Percentiles rank a stretch among this genome's conserved stretches.
phyloP scores from a whole-genome alignment of 169 alveolate genomes.

The Plasmodium billcollinsi region DNA sequence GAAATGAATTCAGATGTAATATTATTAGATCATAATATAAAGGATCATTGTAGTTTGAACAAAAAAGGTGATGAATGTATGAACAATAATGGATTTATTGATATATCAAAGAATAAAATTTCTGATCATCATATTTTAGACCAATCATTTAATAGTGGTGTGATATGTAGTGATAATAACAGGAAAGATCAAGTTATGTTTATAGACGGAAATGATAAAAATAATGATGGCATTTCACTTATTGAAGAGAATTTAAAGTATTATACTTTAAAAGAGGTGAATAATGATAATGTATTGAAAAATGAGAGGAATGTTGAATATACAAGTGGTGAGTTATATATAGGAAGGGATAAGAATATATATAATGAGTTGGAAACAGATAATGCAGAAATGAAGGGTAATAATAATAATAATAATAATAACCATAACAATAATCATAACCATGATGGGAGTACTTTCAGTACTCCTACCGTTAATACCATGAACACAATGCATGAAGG shows the following conservation, averaged over 20 bases:
- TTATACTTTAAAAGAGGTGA: background rate
- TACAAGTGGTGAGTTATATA: no score
- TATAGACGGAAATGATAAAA: background rate
- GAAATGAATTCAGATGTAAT: background rate
- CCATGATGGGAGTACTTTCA: background rate
- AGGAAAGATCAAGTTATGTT: background rate
- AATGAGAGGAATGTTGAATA: no score
- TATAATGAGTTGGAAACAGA: no score
- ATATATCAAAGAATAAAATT: background rate
- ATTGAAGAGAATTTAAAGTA: background rate
- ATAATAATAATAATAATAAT: background rate
- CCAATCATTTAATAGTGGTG: background rate
- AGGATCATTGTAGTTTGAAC: constrained; percentile 1
- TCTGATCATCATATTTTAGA: background rate
- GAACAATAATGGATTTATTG: background rate
- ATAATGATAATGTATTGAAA: no score
- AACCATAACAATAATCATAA: background rate
- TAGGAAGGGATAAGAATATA: no score
- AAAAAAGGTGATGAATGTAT: background rate
- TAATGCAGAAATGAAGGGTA: background rate
- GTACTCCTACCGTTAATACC: background rate
- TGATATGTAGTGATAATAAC: background rate
- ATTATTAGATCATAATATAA: constrained; percentile 1
- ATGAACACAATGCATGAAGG: background rate
- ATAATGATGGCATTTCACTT: background rate